A percentile compares a stretch with the other conserved stretches of the same genome.
Evolutionary conservation across 2,329 filamentous ascomycete species (phyloP).

Genomic region (Cyphellophora europaea): DNA sequence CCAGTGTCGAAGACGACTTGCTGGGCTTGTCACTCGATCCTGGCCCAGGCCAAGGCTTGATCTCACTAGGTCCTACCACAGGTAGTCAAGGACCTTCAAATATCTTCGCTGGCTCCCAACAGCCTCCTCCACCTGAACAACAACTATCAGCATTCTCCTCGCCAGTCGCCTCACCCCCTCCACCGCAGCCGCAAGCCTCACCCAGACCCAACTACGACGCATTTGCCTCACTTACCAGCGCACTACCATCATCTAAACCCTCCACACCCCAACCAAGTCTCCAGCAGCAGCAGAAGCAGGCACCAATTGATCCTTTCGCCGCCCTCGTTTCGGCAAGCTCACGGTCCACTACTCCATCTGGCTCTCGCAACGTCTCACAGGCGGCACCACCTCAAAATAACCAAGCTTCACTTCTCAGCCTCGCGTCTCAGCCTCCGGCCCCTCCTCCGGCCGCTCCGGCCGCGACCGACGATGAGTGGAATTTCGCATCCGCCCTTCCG

Average conservation of each 20-base stretch:
- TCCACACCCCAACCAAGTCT: constrained; percentile 38
- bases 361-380: constrained; percentile 18
- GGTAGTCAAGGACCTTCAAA: constrained; percentile 23
- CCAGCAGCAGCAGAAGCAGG: constrained; percentile 28
- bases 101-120: not conserved
- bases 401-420: not conserved
- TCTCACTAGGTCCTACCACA: constrained; percentile 63
- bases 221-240: constrained; percentile 42
- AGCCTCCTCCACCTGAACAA: not conserved
- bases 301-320: constrained; percentile 51
- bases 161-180: constrained; percentile 8
- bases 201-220: constrained; percentile 48
- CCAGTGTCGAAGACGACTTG: constrained; percentile 78
- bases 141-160: not conserved
- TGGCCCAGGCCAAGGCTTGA: constrained; percentile 67
- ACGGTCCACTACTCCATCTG: constrained; percentile 35
- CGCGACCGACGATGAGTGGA: constrained; percentile 81
- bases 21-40: constrained; percentile 77
- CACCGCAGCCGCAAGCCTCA: constrained; percentile 28
- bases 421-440: constrained; percentile 9
- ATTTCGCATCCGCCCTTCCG: constrained; percentile 79
- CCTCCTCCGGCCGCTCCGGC: constrained; percentile 16
- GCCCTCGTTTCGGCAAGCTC: constrained; percentile 44
- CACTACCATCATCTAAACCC: constrained; percentile 38
- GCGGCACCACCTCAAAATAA: constrained; percentile 7